A percentile compares a stretch with the other conserved stretches of the same genome.
Conservation (phyloP, 2,329 filamentous ascomycete species). For the Neonectria faginata region DNA sequence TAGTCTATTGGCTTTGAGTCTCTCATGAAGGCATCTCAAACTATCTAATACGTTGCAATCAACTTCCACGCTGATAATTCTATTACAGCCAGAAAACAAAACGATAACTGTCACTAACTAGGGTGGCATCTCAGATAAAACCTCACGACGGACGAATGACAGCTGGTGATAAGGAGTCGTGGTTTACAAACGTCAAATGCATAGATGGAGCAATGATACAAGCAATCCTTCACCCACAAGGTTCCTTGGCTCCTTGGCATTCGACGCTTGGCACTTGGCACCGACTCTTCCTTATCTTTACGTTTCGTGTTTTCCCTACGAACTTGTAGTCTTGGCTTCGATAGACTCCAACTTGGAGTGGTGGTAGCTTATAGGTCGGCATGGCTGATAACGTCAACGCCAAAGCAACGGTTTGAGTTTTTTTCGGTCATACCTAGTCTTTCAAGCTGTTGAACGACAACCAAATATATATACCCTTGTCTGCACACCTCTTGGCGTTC, state of each 20-base stretch:
- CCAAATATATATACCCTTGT: not conserved
- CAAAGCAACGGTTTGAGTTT: not conserved
- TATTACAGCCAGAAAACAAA: not conserved
- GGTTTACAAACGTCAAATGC: not conserved
- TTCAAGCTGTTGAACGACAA: not conserved
- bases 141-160: not conserved
- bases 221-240: not conserved
- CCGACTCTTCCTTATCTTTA: constrained; percentile 2
- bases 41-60: not conserved
- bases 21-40: not conserved
- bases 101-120: not conserved
- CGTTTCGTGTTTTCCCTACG: not conserved
- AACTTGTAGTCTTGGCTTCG: not conserved
- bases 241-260: constrained; percentile 7
- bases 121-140: not conserved
- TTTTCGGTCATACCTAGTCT: not conserved
- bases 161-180: not conserved
- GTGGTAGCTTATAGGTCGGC: not conserved
- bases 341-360: not conserved
- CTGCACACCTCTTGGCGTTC: not conserved
- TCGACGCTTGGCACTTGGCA: constrained; percentile 4
- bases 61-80: not conserved
- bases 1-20: not conserved
- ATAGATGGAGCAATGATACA: not conserved
- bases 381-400: not conserved